Conservation (phyloP, 2,329 filamentous ascomycete species). For the Rutstroemia sp. region DNA sequence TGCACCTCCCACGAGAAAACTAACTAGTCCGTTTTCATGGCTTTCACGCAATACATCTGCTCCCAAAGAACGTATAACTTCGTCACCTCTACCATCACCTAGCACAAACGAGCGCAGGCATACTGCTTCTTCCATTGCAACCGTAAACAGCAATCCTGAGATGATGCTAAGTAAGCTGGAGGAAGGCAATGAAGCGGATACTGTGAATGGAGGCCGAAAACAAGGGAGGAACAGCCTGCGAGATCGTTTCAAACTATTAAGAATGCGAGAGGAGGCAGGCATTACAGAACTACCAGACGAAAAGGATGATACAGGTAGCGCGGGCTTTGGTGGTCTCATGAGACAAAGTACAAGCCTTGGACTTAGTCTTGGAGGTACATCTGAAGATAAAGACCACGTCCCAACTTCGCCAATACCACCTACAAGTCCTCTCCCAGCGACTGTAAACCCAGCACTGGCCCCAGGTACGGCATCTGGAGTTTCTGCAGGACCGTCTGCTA, state of each 20-base stretch:
- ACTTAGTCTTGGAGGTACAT: conserved; percentile 30
- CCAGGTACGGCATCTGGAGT: conserved; percentile 83
- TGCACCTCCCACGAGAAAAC: conserved; percentile 49
- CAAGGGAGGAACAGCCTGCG: conserved; percentile 58
- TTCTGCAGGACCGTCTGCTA: conserved; percentile 64
- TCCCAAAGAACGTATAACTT: conserved; percentile 44
- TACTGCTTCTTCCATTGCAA: conserved; percentile 73
- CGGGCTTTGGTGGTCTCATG: conserved; percentile 34
- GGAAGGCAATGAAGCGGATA: conserved; percentile 63
- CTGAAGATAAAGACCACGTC: conserved; percentile 31
- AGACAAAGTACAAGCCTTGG: conserved; percentile 35
- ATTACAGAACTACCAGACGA: conserved; percentile 47
- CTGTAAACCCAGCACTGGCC: conserved; percentile 62
- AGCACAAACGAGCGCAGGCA: conserved; percentile 51
- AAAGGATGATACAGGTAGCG: conserved; percentile 28
- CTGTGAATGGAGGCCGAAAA: conserved; percentile 37
- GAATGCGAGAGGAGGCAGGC: conserved; percentile 65
- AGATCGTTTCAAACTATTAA: conserved; percentile 71
- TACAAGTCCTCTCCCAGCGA: conserved; percentile 46
- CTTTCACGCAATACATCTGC: conserved; percentile 62
- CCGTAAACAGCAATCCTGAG: conserved; percentile 72
- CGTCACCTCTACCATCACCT: conserved; percentile 39
- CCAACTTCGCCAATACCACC: conserved; percentile 34
- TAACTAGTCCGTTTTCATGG: conserved; percentile 84
- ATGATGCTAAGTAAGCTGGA: conserved; percentile 71